Evolutionary conservation across 306 rosid species (phyloP), one percentile per base, ranked within the genome.

Genomic region (Cucurbita argyrosperma): DNA sequence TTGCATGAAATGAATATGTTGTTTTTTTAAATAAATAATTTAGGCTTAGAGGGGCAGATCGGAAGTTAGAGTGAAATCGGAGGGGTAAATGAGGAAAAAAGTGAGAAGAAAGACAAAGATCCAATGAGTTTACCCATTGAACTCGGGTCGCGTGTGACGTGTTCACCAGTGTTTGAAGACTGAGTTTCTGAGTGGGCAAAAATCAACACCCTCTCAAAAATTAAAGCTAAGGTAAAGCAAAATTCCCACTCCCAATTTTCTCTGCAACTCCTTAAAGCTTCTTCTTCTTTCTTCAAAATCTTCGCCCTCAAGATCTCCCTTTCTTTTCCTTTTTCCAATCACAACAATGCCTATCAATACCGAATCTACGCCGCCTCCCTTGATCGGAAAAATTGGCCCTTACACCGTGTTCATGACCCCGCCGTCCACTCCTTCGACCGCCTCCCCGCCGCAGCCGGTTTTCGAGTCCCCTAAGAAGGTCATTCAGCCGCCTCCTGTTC

Each of bases 331-430:
- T 23, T 75, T 35, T 55, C 6, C 66, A 57, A 43, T 16, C 39
- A 14, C 23, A 83, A 23, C n/a, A 88, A 92, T 95, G 99, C 79
- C 89, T 46, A 52, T 85, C 86, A 91, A 87, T 81, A 61, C 66
- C 45, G 96, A 88, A 79, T 83, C 92, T 35, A 83, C 96, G 51
- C 97, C 99, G 7, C 93, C 97, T 0, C 99, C 99, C 0, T 74
- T 87, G 64, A 95, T 91, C 76, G 96, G 99, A 4, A 95, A 95
- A 84, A 91, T 95, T 57, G 99, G 99, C 0, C 99, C 99, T 37
- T 95, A 95, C 90, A 95, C 99, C 10, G 99, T 95, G 13, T 95
- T 95, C 86, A 83, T 89, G 90, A 95, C 99, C 54, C 99, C 99
- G 11, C 97, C 99, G 18, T 77, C 99, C 40, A 87, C 97, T 0